phyloP scores from a whole-genome alignment of 805 yeast genomes.

The Starmerella sirachaensis region DNA sequence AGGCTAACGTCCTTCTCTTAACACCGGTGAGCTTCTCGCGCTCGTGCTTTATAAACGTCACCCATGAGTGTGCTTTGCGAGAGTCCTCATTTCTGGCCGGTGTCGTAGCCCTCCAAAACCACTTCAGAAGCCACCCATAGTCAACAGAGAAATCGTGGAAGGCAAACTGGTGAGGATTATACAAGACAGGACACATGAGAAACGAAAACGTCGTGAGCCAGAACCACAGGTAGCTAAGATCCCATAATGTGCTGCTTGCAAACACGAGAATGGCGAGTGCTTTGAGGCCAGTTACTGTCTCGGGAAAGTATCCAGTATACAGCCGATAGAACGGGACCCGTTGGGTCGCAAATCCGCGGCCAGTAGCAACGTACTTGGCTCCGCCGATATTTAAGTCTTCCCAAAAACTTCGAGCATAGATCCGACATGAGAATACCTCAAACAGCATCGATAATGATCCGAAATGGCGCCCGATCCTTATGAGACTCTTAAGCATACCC shows the following conservation, averaged over 20 bases:
- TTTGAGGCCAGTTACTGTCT: constrained; percentile 40
- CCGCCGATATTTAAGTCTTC: constrained; percentile 67
- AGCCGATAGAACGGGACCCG: constrained; percentile 54
- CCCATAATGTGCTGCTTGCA: constrained; percentile 54
- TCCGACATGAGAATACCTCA: constrained; percentile 67
- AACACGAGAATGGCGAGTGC: constrained; percentile 43
- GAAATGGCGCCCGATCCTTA: constrained; percentile 54
- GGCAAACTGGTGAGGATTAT: constrained; percentile 90
- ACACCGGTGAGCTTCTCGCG: constrained; percentile 69
- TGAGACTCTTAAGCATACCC: constrained; percentile 58
- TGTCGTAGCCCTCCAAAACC: constrained; percentile 40
- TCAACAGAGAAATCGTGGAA: constrained; percentile 83
- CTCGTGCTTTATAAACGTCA: constrained; percentile 35
- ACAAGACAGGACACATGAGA: constrained; percentile 74
- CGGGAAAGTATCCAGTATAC: constrained; percentile 57
- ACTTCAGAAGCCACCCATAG: constrained; percentile 66
- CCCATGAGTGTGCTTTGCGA: neutral
- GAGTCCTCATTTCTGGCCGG: constrained; percentile 20
- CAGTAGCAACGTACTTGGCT: constrained; percentile 71
- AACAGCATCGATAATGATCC: constrained; percentile 63
- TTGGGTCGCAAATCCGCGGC: constrained; percentile 69
- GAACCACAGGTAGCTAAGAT: constrained; percentile 81
- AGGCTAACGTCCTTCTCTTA: constrained; percentile 37
- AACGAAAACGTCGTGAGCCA: constrained; percentile 81
- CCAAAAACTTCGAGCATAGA: constrained; percentile 57